Evolutionary conservation across 1,284 basidiomycete genomes (phyloP), one percentile per base, ranked within the genome.

Genomic region (Cystobasidiaceae sp.): DNA sequence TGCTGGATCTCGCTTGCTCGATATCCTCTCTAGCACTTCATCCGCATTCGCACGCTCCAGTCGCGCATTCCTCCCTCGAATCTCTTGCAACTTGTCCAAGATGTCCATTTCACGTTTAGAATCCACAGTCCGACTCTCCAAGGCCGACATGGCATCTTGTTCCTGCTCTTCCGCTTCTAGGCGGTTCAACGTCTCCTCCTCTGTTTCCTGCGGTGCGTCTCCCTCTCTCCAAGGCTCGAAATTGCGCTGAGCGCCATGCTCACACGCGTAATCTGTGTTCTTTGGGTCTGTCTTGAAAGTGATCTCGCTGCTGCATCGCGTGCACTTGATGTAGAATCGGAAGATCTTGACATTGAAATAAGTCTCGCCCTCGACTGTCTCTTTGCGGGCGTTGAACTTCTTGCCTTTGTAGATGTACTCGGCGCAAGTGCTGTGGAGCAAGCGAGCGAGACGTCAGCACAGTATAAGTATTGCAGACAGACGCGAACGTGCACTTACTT

Each of bases 201-300:
- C 69, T 13, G 41, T 56, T 50, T 69, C 64, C 27, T 52, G 32
- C 6, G 28, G 54, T 39, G 59, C 56, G 7, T 81, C 75, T 75
- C 89, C 87, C 64, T 90, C 89, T 72, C 90, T 78, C 89, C 90
- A 92, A 13, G 89, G 89, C 77, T 97, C 93, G 74, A 94, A 96
- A 75, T 96, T 97, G 19, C 93, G 85, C 7, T 87, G 90, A 27
- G 93, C 93, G 33, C 93, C 93, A 74, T 94, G 92, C 77, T 97
- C 93, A 41, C 89, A 89, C 13, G 82, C 71, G 73, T 96, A 97
- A 77, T 97, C 93, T 1, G 92, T 94, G 74, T 96, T 97, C 82
- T 94, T 94, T 8, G 94, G 96, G 76, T 98, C 96, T 0, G 94
- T 98, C 78, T 97, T 97, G 85, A 99, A 99, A 0, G 96, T 98